Evolutionary conservation across 306 rosid species (phyloP).

Genomic region (Malus sylvestris): DNA sequence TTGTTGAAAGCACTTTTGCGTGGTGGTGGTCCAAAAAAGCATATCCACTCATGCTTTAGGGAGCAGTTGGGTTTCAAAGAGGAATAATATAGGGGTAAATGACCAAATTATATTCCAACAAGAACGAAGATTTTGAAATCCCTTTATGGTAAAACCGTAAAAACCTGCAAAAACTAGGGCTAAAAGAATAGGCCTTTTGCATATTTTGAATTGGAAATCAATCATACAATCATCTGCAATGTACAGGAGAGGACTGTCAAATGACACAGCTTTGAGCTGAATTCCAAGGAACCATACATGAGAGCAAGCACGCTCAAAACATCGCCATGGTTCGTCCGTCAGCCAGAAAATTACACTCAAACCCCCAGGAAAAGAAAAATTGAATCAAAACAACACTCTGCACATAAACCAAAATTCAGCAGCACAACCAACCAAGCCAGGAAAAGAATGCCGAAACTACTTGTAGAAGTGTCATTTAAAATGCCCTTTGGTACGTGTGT

Average conservation of each 20-base stretch:
- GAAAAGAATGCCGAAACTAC: conserved; percentile 6
- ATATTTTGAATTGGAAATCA: conserved; percentile 17
- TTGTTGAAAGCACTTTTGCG: background rate
- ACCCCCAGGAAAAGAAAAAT: conserved; percentile 15
- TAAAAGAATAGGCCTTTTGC: conserved; percentile 9
- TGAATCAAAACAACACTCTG: conserved; percentile 38
- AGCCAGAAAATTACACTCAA: conserved; percentile 43
- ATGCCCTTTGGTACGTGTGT: conserved; percentile 14
- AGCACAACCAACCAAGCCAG: conserved; percentile 34
- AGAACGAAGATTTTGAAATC: background rate
- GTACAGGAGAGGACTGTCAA: conserved; percentile 42
- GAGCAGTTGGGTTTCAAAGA: background rate
- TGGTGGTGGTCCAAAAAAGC: conserved; percentile 1
- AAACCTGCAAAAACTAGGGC: background rate
- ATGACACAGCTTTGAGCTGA: conserved; percentile 22
- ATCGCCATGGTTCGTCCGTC: conserved; percentile 33
- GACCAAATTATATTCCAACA: background rate
- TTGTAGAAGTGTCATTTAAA: conserved; percentile 16
- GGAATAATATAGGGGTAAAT: background rate
- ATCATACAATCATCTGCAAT: conserved; percentile 34
- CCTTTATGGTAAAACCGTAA: background rate
- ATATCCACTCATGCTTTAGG: background rate
- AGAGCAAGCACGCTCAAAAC: conserved; percentile 20
- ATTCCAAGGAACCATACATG: conserved; percentile 18
- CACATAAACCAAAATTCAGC: conserved; percentile 42